Conservation (phyloP, 129 eudicot species). For the Arctium minus region DNA sequence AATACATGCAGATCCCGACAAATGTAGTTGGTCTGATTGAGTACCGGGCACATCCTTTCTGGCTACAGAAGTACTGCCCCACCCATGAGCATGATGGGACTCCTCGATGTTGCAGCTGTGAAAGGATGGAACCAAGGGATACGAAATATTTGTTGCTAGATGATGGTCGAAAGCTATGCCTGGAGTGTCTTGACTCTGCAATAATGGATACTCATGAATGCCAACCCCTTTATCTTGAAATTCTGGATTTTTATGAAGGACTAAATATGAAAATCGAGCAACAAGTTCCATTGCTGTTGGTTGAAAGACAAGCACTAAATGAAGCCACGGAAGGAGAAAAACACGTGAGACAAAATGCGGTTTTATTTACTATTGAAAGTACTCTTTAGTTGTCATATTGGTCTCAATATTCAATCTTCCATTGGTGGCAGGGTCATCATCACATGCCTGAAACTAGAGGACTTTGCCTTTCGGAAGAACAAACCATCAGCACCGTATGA, state of each 20-base stretch:
- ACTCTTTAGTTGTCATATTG: neutral
- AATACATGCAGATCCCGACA: conserved; percentile 61
- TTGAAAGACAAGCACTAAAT: conserved; percentile 95
- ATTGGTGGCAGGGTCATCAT: conserved; percentile 79
- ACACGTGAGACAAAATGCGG: conserved; percentile 40
- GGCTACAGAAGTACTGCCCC: conserved; percentile 97
- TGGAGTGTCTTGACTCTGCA: conserved; percentile 91
- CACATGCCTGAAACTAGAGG: conserved; percentile 98
- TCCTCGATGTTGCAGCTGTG: conserved; percentile 97
- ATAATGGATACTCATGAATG: conserved; percentile 94
- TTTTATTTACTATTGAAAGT: neutral
- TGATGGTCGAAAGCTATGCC: conserved; percentile 92
- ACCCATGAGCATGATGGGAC: conserved; percentile 84
- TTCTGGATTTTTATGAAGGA: conserved; percentile 95
- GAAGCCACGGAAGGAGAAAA: conserved; percentile 99
- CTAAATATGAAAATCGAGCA: conserved; percentile 86
- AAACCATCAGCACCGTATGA: conserved; percentile 86
- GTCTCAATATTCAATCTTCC: conserved; percentile 1
- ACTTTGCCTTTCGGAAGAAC: conserved; percentile 98
- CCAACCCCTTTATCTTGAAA: conserved; percentile 89
- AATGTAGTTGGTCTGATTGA: conserved; percentile 85
- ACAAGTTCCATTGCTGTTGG: conserved; percentile 83
- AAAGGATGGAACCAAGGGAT: conserved; percentile 93
- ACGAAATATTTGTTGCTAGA: conserved; percentile 62
- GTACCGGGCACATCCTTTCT: conserved; percentile 95